These are phyloP conservation scores for Penicillium brasilianum DNA, from an alignment of 2,329 filamentous ascomycete genomes.

Conservation along the genomic window DNA sequence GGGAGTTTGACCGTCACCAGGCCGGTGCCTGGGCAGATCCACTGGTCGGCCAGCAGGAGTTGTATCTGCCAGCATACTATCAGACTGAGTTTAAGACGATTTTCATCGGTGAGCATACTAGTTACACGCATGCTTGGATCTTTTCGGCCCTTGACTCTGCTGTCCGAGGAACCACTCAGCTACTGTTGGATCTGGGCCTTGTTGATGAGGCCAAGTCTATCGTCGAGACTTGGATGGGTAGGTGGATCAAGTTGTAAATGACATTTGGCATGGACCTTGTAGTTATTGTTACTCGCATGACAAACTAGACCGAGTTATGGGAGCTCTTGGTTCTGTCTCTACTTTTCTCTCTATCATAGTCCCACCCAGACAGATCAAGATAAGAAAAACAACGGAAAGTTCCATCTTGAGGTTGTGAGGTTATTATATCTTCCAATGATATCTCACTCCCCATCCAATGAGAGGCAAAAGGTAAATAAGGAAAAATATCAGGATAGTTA, in stretches of 20 bases:
- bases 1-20: constrained; percentile 66
- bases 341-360: too few relatives aligned
- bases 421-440: too few relatives aligned
- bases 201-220: constrained; percentile 72
- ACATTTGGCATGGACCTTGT: neutral
- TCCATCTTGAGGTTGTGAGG: too few relatives aligned
- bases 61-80: constrained; percentile 75
- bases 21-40: constrained; percentile 68
- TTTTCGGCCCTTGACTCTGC: constrained; percentile 68
- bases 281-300: neutral
- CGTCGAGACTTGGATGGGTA: constrained; percentile 69
- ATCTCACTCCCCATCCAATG: too few relatives aligned
- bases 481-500: too few relatives aligned
- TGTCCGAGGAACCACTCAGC: constrained; percentile 67
- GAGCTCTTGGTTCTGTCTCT: too few relatives aligned
- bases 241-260: constrained; percentile 59
- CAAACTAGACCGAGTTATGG: too few relatives aligned
- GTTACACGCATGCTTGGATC: constrained; percentile 67
- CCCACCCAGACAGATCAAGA: too few relatives aligned
- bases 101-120: constrained; percentile 72
- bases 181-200: constrained; percentile 66
- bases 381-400: too few relatives aligned
- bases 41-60: constrained; percentile 66
- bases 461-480: neutral
- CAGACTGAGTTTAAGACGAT: constrained; percentile 72